Conservation (phyloP, 495 filamentous ascomycete genomes). For the Penicillium verhagenii region DNA sequence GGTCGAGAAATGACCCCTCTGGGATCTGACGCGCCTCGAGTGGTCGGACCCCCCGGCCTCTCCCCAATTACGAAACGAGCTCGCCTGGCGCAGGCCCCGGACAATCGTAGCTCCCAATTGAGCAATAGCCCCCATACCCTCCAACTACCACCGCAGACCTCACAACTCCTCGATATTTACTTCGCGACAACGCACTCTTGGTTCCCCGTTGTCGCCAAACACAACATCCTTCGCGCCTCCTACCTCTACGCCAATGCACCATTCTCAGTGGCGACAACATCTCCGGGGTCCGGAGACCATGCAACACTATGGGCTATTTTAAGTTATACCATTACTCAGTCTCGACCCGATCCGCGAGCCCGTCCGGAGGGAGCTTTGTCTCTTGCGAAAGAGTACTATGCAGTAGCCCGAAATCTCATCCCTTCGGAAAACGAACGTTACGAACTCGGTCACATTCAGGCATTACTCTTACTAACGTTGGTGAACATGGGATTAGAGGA, state of each 20-base stretch:
- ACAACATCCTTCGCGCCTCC: constrained; percentile 57
- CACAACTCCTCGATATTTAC: constrained; percentile 66
- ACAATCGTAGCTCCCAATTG: constrained; percentile 13
- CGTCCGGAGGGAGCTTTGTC: constrained; percentile 19
- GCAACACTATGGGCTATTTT: constrained; percentile 65
- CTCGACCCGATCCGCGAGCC: constrained; percentile 24
- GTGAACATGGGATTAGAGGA: constrained; percentile 57
- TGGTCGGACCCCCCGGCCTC: constrained; percentile 24
- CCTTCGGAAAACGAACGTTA: constrained; percentile 57
- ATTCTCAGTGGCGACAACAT: constrained; percentile 39
- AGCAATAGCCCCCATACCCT: constrained; percentile 23
- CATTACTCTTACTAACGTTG: constrained; percentile 60
- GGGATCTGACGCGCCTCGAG: constrained; percentile 29
- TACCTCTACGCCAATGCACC: constrained; percentile 52
- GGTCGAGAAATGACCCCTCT: constrained; percentile 31
- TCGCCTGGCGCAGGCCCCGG: constrained; percentile 22
- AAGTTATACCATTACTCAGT: constrained; percentile 52
- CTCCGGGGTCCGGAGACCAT: constrained; percentile 54
- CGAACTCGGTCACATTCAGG: constrained; percentile 62
- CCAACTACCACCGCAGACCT: constrained; percentile 59
- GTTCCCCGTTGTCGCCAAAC: constrained; percentile 71
- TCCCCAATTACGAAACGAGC: constrained; percentile 34
- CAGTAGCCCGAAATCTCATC: constrained; percentile 56
- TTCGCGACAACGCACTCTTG: constrained; percentile 72
- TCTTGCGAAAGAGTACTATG: constrained; percentile 50